Conservation (phyloP, 805 yeast species). For the Nakazawaea peltata region DNA sequence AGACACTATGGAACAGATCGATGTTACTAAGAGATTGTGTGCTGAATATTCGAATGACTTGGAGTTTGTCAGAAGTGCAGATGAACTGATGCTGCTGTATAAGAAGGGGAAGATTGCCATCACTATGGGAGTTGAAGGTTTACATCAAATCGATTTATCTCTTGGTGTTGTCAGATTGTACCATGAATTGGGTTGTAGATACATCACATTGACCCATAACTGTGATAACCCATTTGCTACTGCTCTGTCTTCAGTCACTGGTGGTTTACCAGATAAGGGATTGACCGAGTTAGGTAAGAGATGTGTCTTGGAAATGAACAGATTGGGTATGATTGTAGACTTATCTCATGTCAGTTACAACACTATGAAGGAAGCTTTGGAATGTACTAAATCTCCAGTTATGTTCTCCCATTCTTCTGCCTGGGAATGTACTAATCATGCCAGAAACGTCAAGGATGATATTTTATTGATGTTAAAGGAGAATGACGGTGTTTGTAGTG, state of each 20-base stretch:
- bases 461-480: conserved; percentile 28
- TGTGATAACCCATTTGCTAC: conserved; percentile 54
- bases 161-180: conserved; percentile 41
- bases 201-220: conserved; percentile 45
- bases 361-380: conserved; percentile 38
- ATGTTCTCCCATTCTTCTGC: conserved; percentile 43
- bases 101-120: conserved; percentile 30
- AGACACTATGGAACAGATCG: conserved; percentile 48
- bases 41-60: conserved; percentile 30
- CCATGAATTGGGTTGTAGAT: conserved; percentile 43
- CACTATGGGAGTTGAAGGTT: conserved; percentile 46
- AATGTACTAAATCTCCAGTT: conserved; percentile 34
- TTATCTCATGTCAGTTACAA: conserved; percentile 38
- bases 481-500: conserved; percentile 39
- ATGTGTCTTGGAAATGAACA: conserved; percentile 40
- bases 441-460: conserved; percentile 41
- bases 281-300: conserved; percentile 31
- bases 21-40: conserved; percentile 37
- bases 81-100: conserved; percentile 31
- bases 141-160: conserved; percentile 44
- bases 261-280: conserved; percentile 37
- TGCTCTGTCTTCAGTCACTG: conserved; percentile 40
- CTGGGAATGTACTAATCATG: conserved; percentile 29
- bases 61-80: conserved; percentile 30
- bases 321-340: conserved; percentile 47